Percentiles rank a stretch among this genome's conserved stretches.
These are phyloP conservation scores for Talaromyces albobiverticillius DNA, from an alignment of 2,329 filamentous ascomycete species.

Conservation along the genomic window DNA sequence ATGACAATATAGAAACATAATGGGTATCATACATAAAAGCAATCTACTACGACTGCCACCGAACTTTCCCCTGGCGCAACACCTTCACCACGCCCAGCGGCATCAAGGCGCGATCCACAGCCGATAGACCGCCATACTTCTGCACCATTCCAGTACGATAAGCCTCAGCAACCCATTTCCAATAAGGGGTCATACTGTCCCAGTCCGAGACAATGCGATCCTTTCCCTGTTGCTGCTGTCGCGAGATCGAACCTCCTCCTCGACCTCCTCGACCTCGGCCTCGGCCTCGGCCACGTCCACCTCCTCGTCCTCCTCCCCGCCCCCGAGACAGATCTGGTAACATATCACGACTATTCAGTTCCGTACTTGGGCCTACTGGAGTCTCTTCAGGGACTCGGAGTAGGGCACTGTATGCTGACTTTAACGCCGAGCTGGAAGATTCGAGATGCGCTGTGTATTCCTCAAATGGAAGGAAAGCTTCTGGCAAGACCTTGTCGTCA, in stretches of 20 bases:
- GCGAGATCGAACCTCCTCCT: no score
- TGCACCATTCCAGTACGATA: conserved; percentile 40
- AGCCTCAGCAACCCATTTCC: conserved; percentile 41
- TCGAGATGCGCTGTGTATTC: conserved; percentile 38
- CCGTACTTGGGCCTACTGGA: conserved; percentile 26
- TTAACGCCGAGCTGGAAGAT: conserved; percentile 28
- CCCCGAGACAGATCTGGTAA: conserved; percentile 13
- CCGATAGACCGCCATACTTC: conserved; percentile 38
- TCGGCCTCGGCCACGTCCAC: neutral
- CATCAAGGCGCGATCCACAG: conserved; percentile 40
- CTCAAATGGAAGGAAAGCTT: conserved; percentile 37
- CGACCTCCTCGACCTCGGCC: neutral
- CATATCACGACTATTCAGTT: conserved; percentile 25
- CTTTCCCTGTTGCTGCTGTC: conserved; percentile 1
- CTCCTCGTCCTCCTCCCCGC: neutral
- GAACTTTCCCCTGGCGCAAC: conserved; percentile 38
- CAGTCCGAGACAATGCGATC: conserved; percentile 25
- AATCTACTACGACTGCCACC: conserved; percentile 37
- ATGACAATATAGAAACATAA: no score
- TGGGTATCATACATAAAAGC: neutral
- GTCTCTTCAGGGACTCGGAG: conserved; percentile 31
- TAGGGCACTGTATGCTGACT: conserved; percentile 31
- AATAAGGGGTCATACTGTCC: conserved; percentile 39
- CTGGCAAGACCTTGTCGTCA: neutral
- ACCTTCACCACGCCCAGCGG: conserved; percentile 44